Base-by-base conservation (phyloP, 805 yeast species). In the Nakazawaea holstii region DNA sequence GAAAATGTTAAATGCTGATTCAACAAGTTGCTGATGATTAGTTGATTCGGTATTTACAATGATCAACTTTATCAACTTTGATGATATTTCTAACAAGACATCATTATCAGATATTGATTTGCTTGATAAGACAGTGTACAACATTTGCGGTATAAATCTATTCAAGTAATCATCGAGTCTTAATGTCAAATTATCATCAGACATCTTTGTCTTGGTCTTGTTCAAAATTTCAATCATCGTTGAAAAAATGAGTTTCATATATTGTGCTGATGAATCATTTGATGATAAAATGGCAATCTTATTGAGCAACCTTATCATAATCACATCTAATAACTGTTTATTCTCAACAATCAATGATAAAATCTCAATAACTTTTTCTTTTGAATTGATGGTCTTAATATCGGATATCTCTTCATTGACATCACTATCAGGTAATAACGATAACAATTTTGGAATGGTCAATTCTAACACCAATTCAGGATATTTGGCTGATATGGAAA, bases 361-460 rank as follows among this genome's bases (percentile, higher is more conserved):
- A 5, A 67, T 61, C 24, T 64, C 67, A 32, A 69, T 51, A 14
- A 69, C 58, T 31, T 61, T 61, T 37, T 65, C 70, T 32, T 59
- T 64, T 5, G 65, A 53, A 14, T 60, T 41, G 14, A 30, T 17
- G 3, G 45, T 46, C 52, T 58, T 7, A 68, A 29, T 6, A 31
- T 48, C 49, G 1, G 52, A 47, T 4, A 59, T 49, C 0, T 52
- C 59, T 3, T 70, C 65, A 11, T 60, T 52, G 6, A 59, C 66
- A 14, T 69, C 65, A 27, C 54, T 49, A n/a, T 69, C 71, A 2
- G 86, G 83, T 24, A 84, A 64, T 15, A 74, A 59, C 1, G 75
- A 60, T 9, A 84, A 56, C 47, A 82, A 60, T 24, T 67, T 71
- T 7, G 84, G 85, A 40, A 80, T 64, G 1, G 81, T 70, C 17